These are phyloP conservation scores for Xylaria arbuscula DNA, from an alignment of 2,329 filamentous ascomycete genomes.

Conservation along the genomic window DNA sequence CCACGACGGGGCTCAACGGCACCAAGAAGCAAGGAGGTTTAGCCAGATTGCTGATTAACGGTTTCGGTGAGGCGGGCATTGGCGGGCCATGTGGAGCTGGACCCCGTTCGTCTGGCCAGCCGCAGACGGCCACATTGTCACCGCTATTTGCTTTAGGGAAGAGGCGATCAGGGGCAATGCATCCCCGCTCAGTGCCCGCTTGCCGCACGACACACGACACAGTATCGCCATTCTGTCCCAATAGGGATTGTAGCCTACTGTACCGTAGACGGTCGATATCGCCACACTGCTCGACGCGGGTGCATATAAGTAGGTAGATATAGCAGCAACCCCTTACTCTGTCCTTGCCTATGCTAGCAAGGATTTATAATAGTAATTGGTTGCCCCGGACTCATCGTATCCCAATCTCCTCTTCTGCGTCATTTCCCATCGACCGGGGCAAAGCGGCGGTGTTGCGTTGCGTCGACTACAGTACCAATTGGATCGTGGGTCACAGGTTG, in stretches of 20 bases:
- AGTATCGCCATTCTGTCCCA: neutral
- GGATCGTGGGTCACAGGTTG: conserved; percentile 22
- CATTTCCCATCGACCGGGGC: conserved; percentile 14
- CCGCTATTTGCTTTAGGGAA: conserved; percentile 46
- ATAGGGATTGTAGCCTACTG: neutral
- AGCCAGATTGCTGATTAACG: conserved; percentile 24
- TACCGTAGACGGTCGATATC: neutral
- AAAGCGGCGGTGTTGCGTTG: conserved; percentile 10
- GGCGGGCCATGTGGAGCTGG: conserved; percentile 46
- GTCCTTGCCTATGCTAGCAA: conserved; percentile 1
- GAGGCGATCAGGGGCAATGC: conserved; percentile 32
- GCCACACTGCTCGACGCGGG: conserved; percentile 17
- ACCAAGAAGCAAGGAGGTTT: conserved; percentile 15
- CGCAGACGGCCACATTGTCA: conserved; percentile 49
- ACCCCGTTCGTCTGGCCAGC: conserved; percentile 44
- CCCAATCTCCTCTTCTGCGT: conserved; percentile 23
- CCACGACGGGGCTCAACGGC: conserved; percentile 32
- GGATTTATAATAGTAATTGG: conserved; percentile 33
- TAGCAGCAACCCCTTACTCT: conserved; percentile 2
- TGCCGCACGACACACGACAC: neutral
- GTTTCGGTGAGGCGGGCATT: conserved; percentile 45
- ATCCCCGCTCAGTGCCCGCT: conserved; percentile 7
- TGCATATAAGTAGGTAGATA: neutral
- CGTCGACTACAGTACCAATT: conserved; percentile 3
- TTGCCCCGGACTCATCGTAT: conserved; percentile 13